phyloP scores from a whole-genome alignment of 768 basidiomycete species.

The Leccinum subgranulosum region DNA sequence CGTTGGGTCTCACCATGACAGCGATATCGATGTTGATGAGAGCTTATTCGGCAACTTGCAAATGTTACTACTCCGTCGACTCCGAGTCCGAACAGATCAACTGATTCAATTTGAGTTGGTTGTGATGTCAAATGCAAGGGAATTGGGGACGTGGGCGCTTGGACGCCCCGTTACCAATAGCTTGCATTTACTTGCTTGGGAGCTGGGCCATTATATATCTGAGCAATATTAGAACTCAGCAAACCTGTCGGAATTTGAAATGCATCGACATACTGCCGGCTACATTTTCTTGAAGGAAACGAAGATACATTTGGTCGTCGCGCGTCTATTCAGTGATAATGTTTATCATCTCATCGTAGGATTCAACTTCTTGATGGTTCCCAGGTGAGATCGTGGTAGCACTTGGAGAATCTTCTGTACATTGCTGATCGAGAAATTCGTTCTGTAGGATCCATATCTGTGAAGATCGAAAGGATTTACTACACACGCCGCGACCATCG shows the following conservation, averaged over 20 bases:
- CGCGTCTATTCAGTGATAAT: background rate
- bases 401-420: background rate
- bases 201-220: no score
- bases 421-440: background rate
- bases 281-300: conserved; percentile 71
- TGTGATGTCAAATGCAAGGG: background rate
- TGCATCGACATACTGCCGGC: conserved; percentile 46
- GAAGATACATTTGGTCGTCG: conserved; percentile 26
- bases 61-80: background rate
- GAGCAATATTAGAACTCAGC: no score
- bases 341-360: conserved; percentile 32
- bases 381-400: conserved; percentile 35
- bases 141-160: background rate
- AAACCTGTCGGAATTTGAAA: no score
- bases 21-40: background rate
- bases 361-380: conserved; percentile 77
- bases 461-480: conserved; percentile 58
- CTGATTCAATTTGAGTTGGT: background rate
- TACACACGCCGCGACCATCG: no score
- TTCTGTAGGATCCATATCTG: conserved; percentile 63
- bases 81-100: background rate
- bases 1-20: background rate
- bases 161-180: background rate
- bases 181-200: no score
- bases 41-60: background rate